phyloP scores from a whole-genome alignment of 2,329 filamentous ascomycete species.

The Chlorencoelia australis region DNA sequence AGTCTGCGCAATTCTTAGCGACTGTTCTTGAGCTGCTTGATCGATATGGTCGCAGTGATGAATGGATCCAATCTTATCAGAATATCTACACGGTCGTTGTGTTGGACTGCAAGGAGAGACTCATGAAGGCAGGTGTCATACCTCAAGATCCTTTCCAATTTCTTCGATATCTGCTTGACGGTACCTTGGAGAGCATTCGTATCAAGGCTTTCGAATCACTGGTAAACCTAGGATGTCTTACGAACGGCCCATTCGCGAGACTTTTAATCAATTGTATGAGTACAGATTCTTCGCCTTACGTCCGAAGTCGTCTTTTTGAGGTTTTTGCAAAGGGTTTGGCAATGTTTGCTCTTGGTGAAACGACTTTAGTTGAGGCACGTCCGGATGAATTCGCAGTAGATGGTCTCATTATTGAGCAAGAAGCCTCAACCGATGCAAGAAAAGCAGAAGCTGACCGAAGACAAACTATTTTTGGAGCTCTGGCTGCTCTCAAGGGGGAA shows the following conservation, averaged over 20 bases:
- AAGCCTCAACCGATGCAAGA: conserved; percentile 35
- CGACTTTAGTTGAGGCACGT: conserved; percentile 24
- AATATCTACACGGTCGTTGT: conserved; percentile 56
- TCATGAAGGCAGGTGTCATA: conserved; percentile 57
- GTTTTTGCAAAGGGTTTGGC: conserved; percentile 50
- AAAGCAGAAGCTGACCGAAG: conserved; percentile 38
- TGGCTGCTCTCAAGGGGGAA: conserved; percentile 38
- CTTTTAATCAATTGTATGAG: conserved; percentile 49
- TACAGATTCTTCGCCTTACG: conserved; percentile 53
- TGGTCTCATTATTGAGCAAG: conserved; percentile 35
- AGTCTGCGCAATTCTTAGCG: conserved; percentile 32
- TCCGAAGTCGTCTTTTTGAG: conserved; percentile 50
- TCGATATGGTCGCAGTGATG: conserved; percentile 55
- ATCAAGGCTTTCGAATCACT: conserved; percentile 57
- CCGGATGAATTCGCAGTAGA: conserved; percentile 9
- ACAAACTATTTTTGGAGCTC: conserved; percentile 37
- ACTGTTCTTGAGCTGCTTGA: conserved; percentile 53
- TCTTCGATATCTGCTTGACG: conserved; percentile 54
- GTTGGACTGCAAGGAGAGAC: conserved; percentile 47
- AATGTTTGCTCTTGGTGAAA: conserved; percentile 53
- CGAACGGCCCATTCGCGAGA: conserved; percentile 43
- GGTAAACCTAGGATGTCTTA: conserved; percentile 51
- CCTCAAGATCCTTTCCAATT: conserved; percentile 44
- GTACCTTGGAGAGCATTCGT: conserved; percentile 50
- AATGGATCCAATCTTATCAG: conserved; percentile 58